Evolutionary conservation across 1,139 yeast species (phyloP).

Genomic region (Kluyveromyces sp.): DNA sequence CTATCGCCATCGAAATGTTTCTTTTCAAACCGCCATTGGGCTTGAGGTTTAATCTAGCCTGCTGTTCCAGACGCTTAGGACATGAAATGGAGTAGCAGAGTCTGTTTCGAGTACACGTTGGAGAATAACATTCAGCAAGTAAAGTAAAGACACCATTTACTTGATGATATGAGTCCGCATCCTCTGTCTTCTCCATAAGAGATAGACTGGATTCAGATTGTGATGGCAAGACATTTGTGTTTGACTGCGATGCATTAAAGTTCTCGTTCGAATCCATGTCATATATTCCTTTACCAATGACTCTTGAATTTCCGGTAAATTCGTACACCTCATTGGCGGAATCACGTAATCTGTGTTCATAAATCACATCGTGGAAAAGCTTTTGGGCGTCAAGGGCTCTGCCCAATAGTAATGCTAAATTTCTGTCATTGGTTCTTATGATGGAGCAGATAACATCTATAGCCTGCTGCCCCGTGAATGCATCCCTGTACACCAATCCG

Average conservation of each 20-base stretch:
- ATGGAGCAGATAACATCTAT: constrained; percentile 82
- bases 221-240: constrained; percentile 18
- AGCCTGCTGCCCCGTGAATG: constrained; percentile 92
- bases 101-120: constrained; percentile 85
- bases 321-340: constrained; percentile 84
- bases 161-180: constrained; percentile 25
- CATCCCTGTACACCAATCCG: constrained; percentile 90
- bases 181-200: constrained; percentile 10
- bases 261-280: constrained; percentile 12
- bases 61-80: constrained; percentile 93
- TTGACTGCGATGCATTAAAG: constrained; percentile 10
- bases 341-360: constrained; percentile 87
- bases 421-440: constrained; percentile 84
- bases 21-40: constrained; percentile 83
- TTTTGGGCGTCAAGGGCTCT: constrained; percentile 92
- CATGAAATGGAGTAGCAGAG: constrained; percentile 96
- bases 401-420: constrained; percentile 80
- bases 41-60: constrained; percentile 82
- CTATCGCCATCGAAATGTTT: constrained; percentile 72
- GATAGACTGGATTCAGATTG: constrained; percentile 21
- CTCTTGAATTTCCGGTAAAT: constrained; percentile 49
- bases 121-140: constrained; percentile 90
- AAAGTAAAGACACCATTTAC: constrained; percentile 92
- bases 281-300: constrained; percentile 24
- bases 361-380: constrained; percentile 90